These are phyloP conservation scores for Calycina herbarum DNA, from an alignment of 2,329 filamentous ascomycete genomes.

Conservation along the genomic window DNA sequence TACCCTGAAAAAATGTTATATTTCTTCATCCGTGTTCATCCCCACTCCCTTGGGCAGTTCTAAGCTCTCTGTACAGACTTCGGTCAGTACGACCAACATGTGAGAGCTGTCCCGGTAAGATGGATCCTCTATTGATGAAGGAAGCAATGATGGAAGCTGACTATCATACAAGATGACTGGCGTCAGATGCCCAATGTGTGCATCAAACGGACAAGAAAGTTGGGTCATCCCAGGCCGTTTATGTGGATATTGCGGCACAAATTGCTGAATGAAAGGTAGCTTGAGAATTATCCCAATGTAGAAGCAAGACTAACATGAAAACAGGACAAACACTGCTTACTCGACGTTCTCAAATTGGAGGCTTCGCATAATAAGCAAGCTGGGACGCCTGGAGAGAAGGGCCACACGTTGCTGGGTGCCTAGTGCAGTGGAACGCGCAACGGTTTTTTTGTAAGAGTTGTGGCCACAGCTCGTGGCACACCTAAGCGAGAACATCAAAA, in stretches of 20 bases:
- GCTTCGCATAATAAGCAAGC: background rate
- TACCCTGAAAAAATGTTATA: no score
- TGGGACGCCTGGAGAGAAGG: background rate
- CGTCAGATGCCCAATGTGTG: conserved; percentile 49
- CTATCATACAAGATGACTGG: conserved; percentile 45
- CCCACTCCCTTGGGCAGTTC: no score
- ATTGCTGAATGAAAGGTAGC: conserved; percentile 25
- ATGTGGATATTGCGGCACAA: conserved; percentile 52
- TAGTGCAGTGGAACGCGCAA: background rate
- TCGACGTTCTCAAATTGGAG: background rate
- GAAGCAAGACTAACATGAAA: conserved; percentile 13
- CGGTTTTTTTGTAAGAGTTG: no score
- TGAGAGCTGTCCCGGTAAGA: conserved; percentile 26
- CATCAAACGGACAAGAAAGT: conserved; percentile 49
- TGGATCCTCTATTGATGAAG: background rate
- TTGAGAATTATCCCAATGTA: conserved; percentile 33
- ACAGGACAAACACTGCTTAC: background rate
- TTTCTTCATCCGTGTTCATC: no score
- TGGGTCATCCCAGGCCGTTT: conserved; percentile 56
- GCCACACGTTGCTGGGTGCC: background rate
- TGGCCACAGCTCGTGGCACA: no score
- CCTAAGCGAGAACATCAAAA: no score
- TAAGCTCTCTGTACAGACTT: no score
- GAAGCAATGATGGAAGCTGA: background rate
- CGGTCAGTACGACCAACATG: background rate